Evolutionary conservation across 2,329 filamentous ascomycete genomes (phyloP).

Genomic region (Orbilia javanica): DNA sequence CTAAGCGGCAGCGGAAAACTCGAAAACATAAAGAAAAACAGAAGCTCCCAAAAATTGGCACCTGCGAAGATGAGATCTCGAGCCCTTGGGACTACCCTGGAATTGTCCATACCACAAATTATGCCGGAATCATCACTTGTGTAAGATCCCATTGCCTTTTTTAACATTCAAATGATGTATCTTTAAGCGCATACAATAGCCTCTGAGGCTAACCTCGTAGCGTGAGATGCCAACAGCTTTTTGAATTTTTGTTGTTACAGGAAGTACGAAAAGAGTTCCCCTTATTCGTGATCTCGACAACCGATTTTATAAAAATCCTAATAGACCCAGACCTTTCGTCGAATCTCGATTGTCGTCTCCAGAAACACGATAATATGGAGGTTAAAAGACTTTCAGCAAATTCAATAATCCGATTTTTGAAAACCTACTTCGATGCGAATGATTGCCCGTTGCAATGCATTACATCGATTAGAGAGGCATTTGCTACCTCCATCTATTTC

Average conservation of each 20-base stretch:
- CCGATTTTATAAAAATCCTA: constrained; percentile 14
- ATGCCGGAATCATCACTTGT: background rate
- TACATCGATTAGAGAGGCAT: background rate
- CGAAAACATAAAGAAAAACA: background rate
- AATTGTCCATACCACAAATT: background rate
- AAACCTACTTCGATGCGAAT: background rate
- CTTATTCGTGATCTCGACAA: background rate
- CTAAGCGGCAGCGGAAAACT: background rate
- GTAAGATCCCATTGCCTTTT: background rate
- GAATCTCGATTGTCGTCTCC: background rate
- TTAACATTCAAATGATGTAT: background rate
- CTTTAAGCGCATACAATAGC: too few species aligned
- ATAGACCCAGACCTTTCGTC: background rate
- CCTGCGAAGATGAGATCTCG: background rate
- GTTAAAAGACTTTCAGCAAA: constrained; percentile 9
- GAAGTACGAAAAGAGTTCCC: background rate
- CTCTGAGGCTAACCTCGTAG: too few species aligned
- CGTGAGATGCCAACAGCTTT: constrained; percentile 6
- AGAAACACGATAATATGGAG: background rate
- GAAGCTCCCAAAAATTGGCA: background rate
- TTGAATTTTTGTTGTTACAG: constrained; percentile 4
- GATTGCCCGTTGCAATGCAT: background rate
- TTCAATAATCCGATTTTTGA: constrained; percentile 9
- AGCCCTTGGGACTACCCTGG: constrained; percentile 4
- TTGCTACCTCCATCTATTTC: background rate